Base-by-base conservation (phyloP, 2,329 filamentous ascomycete genomes). In the Cercospora sojina region DNA sequence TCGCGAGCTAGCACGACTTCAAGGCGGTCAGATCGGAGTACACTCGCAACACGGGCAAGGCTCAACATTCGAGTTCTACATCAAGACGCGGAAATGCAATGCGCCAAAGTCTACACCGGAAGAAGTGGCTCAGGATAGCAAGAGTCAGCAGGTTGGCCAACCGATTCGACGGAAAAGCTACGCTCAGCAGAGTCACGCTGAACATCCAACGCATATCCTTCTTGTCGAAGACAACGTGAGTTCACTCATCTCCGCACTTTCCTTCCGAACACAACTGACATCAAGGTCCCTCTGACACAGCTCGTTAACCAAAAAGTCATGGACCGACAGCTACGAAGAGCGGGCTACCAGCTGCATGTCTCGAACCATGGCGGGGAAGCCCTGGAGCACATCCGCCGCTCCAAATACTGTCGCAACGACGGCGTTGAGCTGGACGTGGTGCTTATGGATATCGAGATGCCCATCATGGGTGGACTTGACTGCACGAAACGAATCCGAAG, bases 1-100 rank as follows among this genome's bases (percentile, higher is more conserved):
- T 56, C 83, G 87, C 18, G 83, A 88, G 41, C 81, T 92, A 10
- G 87, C 87, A 1, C 88, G 91, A 73, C 81, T 91, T 41, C 88
- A 91, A 69, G 88, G 88, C n/a, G 90, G 90, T 1, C 84, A 87
- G 47, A 90, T 92, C 43, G 89, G 88, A 0, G 86, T 91, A 6
- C 80, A 82, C 1, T 89, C 87, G 0, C 75, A 81, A 53, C 82
- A 83, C 65, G 87, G 84, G 6, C 75, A 83, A 10, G 88, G 88
- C 31, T 88, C 87, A 71, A 88, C 84, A 1, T 90, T 91, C 76
- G 86, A 84, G 41, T 90, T 91, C 74, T 90, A 89, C 73, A 82
- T 90, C 73, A 64, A 86, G 71, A 51, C 59, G 27, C 35, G 49
- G 7, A 59, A 38, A 43, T 64, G 56, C 32, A 32, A 64, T n/a